Conservation (phyloP, 345 rosid genomes). For the Bruguiera parviflora region DNA sequence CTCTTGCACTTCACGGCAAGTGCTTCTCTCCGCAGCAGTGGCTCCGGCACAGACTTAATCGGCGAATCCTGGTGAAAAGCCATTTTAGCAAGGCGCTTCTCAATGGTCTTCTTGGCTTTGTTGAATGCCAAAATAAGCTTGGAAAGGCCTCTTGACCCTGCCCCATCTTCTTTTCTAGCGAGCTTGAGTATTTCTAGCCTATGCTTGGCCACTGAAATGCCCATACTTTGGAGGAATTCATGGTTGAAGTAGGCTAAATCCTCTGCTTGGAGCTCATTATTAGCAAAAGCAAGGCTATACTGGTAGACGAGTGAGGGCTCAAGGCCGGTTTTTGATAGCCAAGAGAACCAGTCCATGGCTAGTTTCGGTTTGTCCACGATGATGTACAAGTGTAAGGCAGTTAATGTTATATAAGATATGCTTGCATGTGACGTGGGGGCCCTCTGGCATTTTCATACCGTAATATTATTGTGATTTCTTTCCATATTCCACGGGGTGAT, state of each 20-base stretch:
- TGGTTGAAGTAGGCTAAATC: conserved; percentile 75
- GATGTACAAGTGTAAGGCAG: not conserved
- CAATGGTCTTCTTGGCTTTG: conserved; percentile 41
- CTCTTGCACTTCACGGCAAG: conserved; percentile 34
- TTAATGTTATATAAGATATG: not conserved
- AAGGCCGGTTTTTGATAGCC: conserved; percentile 64
- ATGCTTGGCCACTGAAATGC: conserved; percentile 72
- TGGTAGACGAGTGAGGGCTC: conserved; percentile 58
- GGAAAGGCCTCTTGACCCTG: conserved; percentile 23
- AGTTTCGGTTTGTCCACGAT: not conserved
- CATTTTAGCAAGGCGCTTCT: conserved; percentile 42
- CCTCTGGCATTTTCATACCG: not conserved
- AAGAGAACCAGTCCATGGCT: conserved; percentile 83
- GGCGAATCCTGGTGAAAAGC: conserved; percentile 31
- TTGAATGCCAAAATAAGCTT: conserved; percentile 41
- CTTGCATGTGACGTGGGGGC: conserved; percentile 12
- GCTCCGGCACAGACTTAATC: conserved; percentile 37
- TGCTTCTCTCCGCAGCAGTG: conserved; percentile 23
- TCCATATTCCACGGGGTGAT: too few relatives aligned
- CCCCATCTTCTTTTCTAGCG: conserved; percentile 40
- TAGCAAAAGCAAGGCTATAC: conserved; percentile 56
- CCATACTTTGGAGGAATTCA: conserved; percentile 72
- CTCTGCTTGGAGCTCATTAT: conserved; percentile 60
- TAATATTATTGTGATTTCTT: too few relatives aligned
- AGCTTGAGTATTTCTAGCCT: conserved; percentile 77